phyloP scores from a whole-genome alignment of 106 monocot genomes.

The Dendrobium chrysotoxum region DNA sequence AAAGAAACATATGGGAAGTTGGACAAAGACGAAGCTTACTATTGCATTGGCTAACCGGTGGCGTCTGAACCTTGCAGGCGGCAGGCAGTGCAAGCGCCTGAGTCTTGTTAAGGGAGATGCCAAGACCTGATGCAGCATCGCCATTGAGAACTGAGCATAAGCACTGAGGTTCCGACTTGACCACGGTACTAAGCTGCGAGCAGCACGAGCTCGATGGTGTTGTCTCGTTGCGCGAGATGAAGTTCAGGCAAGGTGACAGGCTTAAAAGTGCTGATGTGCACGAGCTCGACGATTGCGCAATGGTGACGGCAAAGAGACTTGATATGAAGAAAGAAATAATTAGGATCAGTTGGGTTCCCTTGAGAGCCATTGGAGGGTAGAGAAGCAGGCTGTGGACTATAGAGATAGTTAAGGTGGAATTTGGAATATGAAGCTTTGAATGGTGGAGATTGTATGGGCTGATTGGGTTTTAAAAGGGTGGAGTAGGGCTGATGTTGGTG shows the following conservation, averaged over 20 bases:
- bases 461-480: too few relatives aligned
- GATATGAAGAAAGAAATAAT: too few relatives aligned
- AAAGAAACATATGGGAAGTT: too few relatives aligned
- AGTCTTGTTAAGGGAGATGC: conserved; percentile 16
- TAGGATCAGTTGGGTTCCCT: too few relatives aligned
- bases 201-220: conserved; percentile 12
- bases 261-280: conserved; percentile 13
- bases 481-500: background rate
- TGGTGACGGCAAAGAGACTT: too few relatives aligned
- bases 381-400: too few relatives aligned
- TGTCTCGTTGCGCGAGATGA: conserved; percentile 5
- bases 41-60: conserved; percentile 8
- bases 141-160: conserved; percentile 11
- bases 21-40: conserved; percentile 3
- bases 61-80: conserved; percentile 12
- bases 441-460: too few relatives aligned
- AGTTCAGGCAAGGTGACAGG: conserved; percentile 19
- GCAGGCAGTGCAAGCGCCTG: conserved; percentile 10
- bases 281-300: background rate
- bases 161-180: conserved; percentile 7
- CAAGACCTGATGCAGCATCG: background rate
- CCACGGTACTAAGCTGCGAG: conserved; percentile 11
- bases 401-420: too few relatives aligned
- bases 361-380: too few relatives aligned
- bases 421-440: too few relatives aligned